Conservation (phyloP, 208 protist genomes). For the Crithidia brevicula region DNA sequence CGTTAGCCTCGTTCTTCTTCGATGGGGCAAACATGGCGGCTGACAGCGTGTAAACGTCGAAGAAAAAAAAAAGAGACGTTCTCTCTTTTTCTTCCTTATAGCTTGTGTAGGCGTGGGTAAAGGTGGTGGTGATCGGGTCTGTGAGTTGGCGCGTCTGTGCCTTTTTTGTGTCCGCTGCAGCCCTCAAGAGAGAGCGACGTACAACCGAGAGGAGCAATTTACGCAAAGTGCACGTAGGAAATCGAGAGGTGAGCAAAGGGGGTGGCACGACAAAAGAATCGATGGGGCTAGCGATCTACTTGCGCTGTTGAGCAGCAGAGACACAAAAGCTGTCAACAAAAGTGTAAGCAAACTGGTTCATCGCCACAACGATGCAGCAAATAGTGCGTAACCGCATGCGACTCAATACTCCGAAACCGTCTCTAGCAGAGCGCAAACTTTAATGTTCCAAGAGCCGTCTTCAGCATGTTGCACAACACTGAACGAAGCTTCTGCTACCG, state of each 20-base stretch:
- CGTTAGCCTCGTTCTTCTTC: background rate
- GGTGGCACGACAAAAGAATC: background rate
- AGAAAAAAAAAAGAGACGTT: background rate
- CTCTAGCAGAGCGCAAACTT: background rate
- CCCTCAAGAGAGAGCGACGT: background rate
- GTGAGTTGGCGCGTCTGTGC: background rate
- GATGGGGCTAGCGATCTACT: background rate
- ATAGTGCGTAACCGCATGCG: background rate
- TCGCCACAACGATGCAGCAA: background rate
- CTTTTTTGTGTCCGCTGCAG: background rate
- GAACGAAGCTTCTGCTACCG: background rate
- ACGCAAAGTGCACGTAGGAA: background rate
- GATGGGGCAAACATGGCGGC: background rate
- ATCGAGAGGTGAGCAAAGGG: background rate
- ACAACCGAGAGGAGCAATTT: background rate
- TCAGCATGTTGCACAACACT: background rate
- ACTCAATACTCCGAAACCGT: background rate
- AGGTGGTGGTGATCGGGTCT: background rate
- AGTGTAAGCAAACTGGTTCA: background rate
- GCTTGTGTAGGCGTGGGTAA: background rate
- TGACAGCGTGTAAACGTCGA: background rate
- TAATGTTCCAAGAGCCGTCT: background rate
- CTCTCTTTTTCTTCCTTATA: background rate
- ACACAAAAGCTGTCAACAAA: background rate
- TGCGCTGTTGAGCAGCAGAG: background rate